Base-by-base conservation (phyloP, 2,329 filamentous ascomycete genomes). In the Calonectria hawksworthii region DNA sequence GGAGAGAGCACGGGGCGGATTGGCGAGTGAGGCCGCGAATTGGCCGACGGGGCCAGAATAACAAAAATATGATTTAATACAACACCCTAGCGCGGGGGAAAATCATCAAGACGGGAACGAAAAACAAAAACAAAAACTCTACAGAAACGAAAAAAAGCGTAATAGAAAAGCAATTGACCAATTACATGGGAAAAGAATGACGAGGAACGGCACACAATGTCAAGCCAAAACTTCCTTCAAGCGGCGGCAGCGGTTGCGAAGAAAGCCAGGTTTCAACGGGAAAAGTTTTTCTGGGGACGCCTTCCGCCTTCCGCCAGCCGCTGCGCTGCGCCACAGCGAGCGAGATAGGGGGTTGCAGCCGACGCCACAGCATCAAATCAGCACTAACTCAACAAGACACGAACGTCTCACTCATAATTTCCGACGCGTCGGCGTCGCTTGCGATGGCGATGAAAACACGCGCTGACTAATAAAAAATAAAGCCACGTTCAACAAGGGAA, bases 151-250 rank as follows among this genome's bases (percentile, higher is more conserved):
- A 28, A 2, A 26, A 21, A 28, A 2, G 18, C 38, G 34, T 10
- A 36, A 70, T 36, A n/a, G 59, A 63, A 66, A 18, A 30, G 13
- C 54, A 73, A 70, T 41, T 34, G 34, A 63, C 34, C 36, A 68
- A 79, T 80, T 73, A 80, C 78, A 79, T 77, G 50, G 41, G 36
- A 47, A 61, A 79, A 68, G 76, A 79, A 68, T 41, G 78, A 80
- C 72, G 68, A 73, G 51, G 73, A 18, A 30, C 21, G 18, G 23
- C 26, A 68, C 41, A 70, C 69, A n/a, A n/a, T 6, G 28, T 23
- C 38, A 65, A 50, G 28, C 26, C 56, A 7, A 36, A 11, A 14
- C 51, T 11, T 21, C 7, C 30, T 32, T 32, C 30, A 4, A 32
- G 30, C 8, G 30, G 30, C 16, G 11, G 14, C 28, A 30, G 21